Conservation (phyloP, 192 early-diverging fungal genomes). For the Mortierella antarctica region DNA sequence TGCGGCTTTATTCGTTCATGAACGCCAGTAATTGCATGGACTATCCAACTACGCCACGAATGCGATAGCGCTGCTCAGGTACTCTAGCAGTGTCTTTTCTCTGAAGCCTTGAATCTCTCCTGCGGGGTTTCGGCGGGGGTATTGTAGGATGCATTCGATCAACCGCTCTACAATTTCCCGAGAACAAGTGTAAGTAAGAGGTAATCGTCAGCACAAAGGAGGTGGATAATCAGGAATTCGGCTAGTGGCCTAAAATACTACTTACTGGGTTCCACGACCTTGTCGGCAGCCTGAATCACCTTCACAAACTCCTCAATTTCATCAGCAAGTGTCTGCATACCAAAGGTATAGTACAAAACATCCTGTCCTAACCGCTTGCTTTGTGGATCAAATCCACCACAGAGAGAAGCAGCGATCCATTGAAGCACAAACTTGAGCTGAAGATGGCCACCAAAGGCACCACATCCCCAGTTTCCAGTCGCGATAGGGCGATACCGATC, state of each 20-base stretch:
- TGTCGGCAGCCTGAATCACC: conserved; percentile 12
- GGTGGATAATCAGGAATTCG: too few species aligned
- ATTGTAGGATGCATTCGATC: conserved; percentile 29
- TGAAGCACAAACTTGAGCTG: conserved; percentile 53
- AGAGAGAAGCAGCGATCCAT: conserved; percentile 47
- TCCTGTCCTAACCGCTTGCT: conserved; percentile 14
- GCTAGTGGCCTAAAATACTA: neutral
- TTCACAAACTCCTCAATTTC: conserved; percentile 42
- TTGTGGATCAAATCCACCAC: conserved; percentile 7
- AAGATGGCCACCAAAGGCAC: conserved; percentile 50
- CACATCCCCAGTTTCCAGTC: conserved; percentile 54
- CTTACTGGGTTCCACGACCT: conserved; percentile 35
- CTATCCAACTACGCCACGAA: conserved; percentile 12
- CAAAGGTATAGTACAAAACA: conserved; percentile 44
- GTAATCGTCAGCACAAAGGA: neutral
- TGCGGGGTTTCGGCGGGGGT: conserved; percentile 32
- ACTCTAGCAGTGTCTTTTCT: conserved; percentile 42
- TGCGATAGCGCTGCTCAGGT: conserved; percentile 24
- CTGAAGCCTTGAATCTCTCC: conserved; percentile 38
- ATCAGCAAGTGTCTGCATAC: conserved; percentile 20
- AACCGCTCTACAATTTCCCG: conserved; percentile 17
- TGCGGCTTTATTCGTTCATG: conserved; percentile 2
- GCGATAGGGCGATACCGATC: conserved; percentile 30
- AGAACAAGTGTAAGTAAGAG: neutral
- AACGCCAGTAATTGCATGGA: neutral